These are phyloP conservation scores for Chlorella sp. DNA, from an alignment of 139 green algal genomes.

Conservation along the genomic window DNA sequence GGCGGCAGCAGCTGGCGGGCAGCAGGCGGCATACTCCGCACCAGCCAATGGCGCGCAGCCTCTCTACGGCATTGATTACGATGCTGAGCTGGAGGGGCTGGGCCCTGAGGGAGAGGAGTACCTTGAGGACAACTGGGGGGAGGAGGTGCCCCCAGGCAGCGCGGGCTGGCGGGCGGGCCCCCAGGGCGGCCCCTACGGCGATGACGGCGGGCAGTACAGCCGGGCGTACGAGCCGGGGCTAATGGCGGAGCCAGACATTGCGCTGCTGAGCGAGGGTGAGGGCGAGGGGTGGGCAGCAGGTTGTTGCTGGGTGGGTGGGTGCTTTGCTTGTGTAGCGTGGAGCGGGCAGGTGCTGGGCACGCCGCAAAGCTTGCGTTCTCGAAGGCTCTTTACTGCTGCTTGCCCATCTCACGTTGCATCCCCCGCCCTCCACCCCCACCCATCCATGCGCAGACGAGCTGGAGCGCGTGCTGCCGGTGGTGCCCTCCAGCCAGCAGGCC, in stretches of 20 bases:
- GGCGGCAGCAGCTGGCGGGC: not conserved
- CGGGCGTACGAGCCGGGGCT: not conserved
- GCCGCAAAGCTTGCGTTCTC: too few relatives aligned
- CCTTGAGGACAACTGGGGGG: not conserved
- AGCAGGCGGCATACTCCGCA: not conserved
- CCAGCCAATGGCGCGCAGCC: not conserved
- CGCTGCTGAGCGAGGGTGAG: constrained; percentile 27
- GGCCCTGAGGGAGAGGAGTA: not conserved
- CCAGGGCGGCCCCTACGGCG: not conserved
- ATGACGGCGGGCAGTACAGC: constrained; percentile 3
- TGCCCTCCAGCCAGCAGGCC: constrained; percentile 60
- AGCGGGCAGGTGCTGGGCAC: not conserved
- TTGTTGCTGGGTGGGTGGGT: not conserved
- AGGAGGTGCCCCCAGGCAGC: not conserved
- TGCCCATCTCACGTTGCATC: too few relatives aligned
- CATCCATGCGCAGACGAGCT: constrained; percentile 22
- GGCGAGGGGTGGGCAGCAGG: not conserved
- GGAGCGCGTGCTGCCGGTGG: constrained; percentile 65
- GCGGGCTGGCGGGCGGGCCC: not conserved
- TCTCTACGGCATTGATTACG: not conserved
- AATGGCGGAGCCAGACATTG: constrained; percentile 36
- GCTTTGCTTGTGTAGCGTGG: too few relatives aligned
- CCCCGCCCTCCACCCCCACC: not conserved
- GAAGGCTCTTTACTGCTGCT: too few relatives aligned
- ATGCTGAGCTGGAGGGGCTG: not conserved